phyloP scores from a whole-genome alignment of 306 rosid species.

The Vigna nakashimae region DNA sequence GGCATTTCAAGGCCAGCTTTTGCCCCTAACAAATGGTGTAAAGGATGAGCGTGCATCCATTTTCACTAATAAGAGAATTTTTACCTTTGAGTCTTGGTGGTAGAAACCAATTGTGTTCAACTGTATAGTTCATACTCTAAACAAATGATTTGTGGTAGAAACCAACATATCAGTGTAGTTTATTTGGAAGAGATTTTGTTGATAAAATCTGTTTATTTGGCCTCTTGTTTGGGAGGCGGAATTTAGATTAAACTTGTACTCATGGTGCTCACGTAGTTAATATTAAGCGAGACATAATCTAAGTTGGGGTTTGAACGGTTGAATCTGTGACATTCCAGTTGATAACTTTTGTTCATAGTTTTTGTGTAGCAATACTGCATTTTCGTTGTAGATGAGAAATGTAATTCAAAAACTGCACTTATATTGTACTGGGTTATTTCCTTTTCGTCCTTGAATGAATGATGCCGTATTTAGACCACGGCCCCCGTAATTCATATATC shows the following conservation, averaged over 20 bases:
- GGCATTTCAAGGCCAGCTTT: constrained; percentile 80
- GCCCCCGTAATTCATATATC: neutral
- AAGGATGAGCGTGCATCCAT: constrained; percentile 80
- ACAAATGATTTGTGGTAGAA: no score
- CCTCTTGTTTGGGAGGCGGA: constrained; percentile 10
- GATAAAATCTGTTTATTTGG: neutral
- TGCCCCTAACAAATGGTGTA: constrained; percentile 66
- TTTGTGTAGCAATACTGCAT: neutral
- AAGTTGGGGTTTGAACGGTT: neutral
- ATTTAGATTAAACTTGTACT: neutral
- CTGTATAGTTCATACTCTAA: neutral
- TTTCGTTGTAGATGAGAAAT: constrained; percentile 3
- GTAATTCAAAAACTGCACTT: neutral
- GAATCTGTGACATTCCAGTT: neutral
- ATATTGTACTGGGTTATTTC: neutral
- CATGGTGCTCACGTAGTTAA: neutral
- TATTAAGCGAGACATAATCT: neutral
- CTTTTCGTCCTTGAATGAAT: neutral
- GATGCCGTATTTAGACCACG: neutral
- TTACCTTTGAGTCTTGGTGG: constrained; percentile 83
- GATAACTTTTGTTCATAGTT: neutral
- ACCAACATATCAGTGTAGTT: neutral
- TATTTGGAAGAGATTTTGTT: constrained; percentile 8
- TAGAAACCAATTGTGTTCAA: constrained; percentile 61
- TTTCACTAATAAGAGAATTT: constrained; percentile 67